These are phyloP conservation scores for Zhuliangozyma parablackwelliae DNA, from an alignment of 1,139 yeast genomes.

Conservation along the genomic window DNA sequence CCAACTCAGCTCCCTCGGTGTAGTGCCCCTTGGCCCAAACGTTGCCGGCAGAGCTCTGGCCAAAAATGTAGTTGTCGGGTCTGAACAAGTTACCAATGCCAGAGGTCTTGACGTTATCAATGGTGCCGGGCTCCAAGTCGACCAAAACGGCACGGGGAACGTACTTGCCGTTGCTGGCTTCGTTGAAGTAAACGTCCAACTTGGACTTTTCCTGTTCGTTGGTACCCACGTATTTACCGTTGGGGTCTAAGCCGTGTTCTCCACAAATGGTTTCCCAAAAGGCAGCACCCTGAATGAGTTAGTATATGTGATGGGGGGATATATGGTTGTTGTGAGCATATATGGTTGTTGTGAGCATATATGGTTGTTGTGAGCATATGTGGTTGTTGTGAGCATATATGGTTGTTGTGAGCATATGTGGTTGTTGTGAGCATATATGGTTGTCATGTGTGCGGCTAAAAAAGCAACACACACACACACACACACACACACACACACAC, in stretches of 20 bases:
- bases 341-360: not conserved
- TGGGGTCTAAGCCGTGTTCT: slow-evolving; percentile 88
- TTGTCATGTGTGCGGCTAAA: not conserved
- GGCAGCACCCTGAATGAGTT: slow-evolving; percentile 68
- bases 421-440: not conserved
- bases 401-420: too few species aligned
- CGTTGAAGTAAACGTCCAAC: slow-evolving; percentile 47
- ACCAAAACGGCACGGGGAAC: slow-evolving; percentile 92
- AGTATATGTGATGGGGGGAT: slow-evolving; percentile 3
- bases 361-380: not conserved
- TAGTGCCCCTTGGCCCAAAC: slow-evolving; percentile 97
- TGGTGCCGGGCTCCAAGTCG: slow-evolving; percentile 91
- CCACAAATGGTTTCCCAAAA: slow-evolving; percentile 97
- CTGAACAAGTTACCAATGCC: slow-evolving; percentile 78
- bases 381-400: not conserved
- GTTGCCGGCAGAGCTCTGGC: slow-evolving; percentile 90
- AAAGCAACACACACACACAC: not conserved
- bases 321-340: not conserved
- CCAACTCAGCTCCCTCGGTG: slow-evolving; percentile 93
- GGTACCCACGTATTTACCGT: slow-evolving; percentile 71
- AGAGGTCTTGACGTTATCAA: slow-evolving; percentile 77
- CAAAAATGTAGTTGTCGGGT: slow-evolving; percentile 86
- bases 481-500: not conserved
- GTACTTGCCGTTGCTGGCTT: slow-evolving; percentile 77
- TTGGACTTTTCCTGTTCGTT: slow-evolving; percentile 64